phyloP scores from a whole-genome alignment of 345 rosid genomes.

The Gossypium arboreum region DNA sequence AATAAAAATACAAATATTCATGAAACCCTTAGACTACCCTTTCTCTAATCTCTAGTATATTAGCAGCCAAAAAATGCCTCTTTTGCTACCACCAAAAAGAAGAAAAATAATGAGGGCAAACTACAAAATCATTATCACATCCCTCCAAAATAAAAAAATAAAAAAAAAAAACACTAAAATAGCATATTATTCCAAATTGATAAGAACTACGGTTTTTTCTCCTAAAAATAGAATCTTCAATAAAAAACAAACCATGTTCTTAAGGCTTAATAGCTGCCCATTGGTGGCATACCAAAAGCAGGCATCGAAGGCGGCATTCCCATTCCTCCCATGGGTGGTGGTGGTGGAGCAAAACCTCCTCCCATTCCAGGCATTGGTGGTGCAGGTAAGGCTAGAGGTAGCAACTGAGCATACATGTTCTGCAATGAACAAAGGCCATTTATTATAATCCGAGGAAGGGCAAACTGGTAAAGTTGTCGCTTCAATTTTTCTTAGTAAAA shows the following conservation, averaged over 20 bases:
- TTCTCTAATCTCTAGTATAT: slow-evolving; percentile 1
- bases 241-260: not conserved
- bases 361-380: slow-evolving; percentile 70
- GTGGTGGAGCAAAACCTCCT: slow-evolving; percentile 36
- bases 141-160: not conserved
- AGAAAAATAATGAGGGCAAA: slow-evolving; percentile 13
- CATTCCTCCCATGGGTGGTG: slow-evolving; percentile 52
- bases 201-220: not conserved
- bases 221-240: slow-evolving; percentile 17
- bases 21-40: slow-evolving; percentile 29
- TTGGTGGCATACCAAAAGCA: slow-evolving; percentile 66
- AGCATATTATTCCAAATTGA: slow-evolving; percentile 26
- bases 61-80: slow-evolving; percentile 33
- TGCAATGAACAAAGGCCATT: slow-evolving; percentile 18
- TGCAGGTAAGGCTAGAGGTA: slow-evolving; percentile 74
- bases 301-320: slow-evolving; percentile 84
- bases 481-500: not conserved
- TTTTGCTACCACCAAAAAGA: slow-evolving; percentile 19
- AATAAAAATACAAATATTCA: slow-evolving; percentile 24
- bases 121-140: slow-evolving; percentile 40
- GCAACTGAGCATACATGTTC: slow-evolving; percentile 72
- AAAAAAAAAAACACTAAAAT: slow-evolving; percentile 8
- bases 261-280: slow-evolving; percentile 43
- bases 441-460: not conserved
- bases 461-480: no score